A percentile compares a stretch with the other conserved stretches of the same genome.
Evolutionary conservation across 768 basidiomycete species (phyloP).

Genomic region (Suillus spraguei): DNA sequence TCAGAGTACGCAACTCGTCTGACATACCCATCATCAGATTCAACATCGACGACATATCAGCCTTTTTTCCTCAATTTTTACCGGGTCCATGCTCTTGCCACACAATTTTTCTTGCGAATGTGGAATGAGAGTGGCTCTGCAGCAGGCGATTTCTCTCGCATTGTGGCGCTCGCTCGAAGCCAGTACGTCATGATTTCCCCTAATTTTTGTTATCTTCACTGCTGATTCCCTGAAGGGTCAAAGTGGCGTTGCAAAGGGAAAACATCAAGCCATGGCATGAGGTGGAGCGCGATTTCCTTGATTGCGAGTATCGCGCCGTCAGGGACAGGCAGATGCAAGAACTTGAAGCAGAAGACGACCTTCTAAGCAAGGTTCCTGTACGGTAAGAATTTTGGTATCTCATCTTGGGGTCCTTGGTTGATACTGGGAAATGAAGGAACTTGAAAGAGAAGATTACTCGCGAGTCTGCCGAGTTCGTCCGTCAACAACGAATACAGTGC

Average conservation of each 20-base stretch:
- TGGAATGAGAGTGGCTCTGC: slow-evolving; percentile 89
- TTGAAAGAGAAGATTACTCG: slow-evolving; percentile 84
- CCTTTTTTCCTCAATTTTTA: slow-evolving; percentile 88
- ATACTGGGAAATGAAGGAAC: slow-evolving; percentile 51
- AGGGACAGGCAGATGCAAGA: slow-evolving; percentile 90
- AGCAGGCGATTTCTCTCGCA: slow-evolving; percentile 72
- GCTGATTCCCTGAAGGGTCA: slow-evolving; percentile 51
- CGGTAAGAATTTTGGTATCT: slow-evolving; percentile 50
- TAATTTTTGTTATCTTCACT: slow-evolving; percentile 13
- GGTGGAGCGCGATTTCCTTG: slow-evolving; percentile 79
- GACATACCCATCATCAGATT: slow-evolving; percentile 43
- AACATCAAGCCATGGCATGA: slow-evolving; percentile 80
- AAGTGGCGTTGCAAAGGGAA: slow-evolving; percentile 74
- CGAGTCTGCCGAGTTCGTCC: slow-evolving; percentile 89
- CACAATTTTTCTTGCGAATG: slow-evolving; percentile 89
- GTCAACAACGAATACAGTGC: slow-evolving; percentile 87
- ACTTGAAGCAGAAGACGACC: slow-evolving; percentile 84
- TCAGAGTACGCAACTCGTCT: background rate
- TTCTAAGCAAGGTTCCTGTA: slow-evolving; percentile 83
- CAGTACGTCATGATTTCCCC: slow-evolving; percentile 57
- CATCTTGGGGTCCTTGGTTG: slow-evolving; percentile 7
- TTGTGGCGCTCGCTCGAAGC: slow-evolving; percentile 77
- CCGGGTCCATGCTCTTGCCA: slow-evolving; percentile 78
- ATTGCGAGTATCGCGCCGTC: slow-evolving; percentile 83
- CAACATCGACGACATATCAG: slow-evolving; percentile 79